phyloP scores from a whole-genome alignment of 2,329 filamentous ascomycete species.

The Scytalidium sp. region DNA sequence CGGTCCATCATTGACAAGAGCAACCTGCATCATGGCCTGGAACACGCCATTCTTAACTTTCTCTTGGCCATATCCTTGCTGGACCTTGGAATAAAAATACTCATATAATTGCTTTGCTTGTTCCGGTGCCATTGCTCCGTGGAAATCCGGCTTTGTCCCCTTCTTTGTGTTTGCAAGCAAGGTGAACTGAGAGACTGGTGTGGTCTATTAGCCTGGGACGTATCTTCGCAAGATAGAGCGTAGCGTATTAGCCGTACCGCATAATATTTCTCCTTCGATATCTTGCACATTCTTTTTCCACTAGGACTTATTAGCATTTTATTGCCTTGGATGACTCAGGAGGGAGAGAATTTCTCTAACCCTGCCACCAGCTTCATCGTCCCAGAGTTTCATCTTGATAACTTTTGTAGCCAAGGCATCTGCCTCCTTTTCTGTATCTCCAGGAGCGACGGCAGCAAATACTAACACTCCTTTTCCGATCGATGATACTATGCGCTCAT shows the following conservation, averaged over 20 bases:
- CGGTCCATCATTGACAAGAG: conserved; percentile 81
- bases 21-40: conserved; percentile 98
- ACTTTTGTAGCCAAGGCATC: conserved; percentile 82
- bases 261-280: conserved; percentile 88
- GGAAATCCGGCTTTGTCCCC: conserved; percentile 92
- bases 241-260: conserved; percentile 56
- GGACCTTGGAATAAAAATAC: conserved; percentile 75
- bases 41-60: conserved; percentile 94
- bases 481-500: conserved; percentile 83
- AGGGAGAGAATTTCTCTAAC: conserved; percentile 13
- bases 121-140: conserved; percentile 75
- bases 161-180: conserved; percentile 92
- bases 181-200: conserved; percentile 90
- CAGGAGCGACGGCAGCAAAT: conserved; percentile 85
- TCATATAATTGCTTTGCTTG: conserved; percentile 81
- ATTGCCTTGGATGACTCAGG: conserved; percentile 1
- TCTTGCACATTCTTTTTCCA: conserved; percentile 92
- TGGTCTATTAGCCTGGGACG: neutral
- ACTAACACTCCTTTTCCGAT: conserved; percentile 90
- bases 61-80: conserved; percentile 66
- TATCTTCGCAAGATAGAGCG: neutral
- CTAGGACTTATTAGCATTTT: conserved; percentile 38
- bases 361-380: conserved; percentile 27
- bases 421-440: conserved; percentile 86
- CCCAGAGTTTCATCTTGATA: conserved; percentile 88